Evolutionary conservation across 1,284 basidiomycete genomes (phyloP), one percentile per base, ranked within the genome.

Genomic region (Dichomitus squalens): DNA sequence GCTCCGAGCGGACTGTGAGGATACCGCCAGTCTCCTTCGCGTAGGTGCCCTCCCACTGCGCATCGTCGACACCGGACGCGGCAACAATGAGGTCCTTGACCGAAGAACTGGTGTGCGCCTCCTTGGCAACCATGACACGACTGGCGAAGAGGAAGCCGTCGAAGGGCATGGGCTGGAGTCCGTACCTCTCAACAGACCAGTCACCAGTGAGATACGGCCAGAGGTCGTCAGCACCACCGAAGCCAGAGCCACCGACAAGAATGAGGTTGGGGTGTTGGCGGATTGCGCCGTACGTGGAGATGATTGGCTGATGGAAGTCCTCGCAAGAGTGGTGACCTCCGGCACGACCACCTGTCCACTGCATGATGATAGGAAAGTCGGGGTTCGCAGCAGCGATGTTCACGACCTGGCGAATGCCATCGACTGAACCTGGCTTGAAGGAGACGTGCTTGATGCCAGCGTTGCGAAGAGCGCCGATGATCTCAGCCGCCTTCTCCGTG

Each of bases 281-380:
- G 71, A 99, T 97, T 20, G 90, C 79, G 47, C 87, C 82, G 75
- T 99, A 99, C 0, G 96, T 98, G 46, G 88, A 78, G 43, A 99
- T 79, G 66, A 99, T 88, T 0, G 97, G 96, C 74, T 97, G 94
- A 73, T 98, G 96, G 86, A 98, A 96, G 75, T 99, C 97, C 75
- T 99, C 97, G 74, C 89, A 98, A 11, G 93, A 96, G 79, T 98
- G 96, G 70, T 99, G 96, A 59, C 96, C 96, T 67, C 96, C 96
- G n/a, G 96, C 97, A 68, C 96, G 94, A 52, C 96, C 96, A 71
- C 96, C 97, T 49, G 96, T 99, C 96, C 96, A 98, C 72, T 98
- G 96, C 64, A 98, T 80, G 74, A 99, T 95, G 76, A 99, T 89
- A n/a, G 96, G 95, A 84, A 93, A 99, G 75, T 95, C 89, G 41